A percentile compares a stretch with the other conserved stretches of the same genome.
Evolutionary conservation across 2,329 filamentous ascomycete species (phyloP).

Genomic region (Pyricularia pennisetigena): DNA sequence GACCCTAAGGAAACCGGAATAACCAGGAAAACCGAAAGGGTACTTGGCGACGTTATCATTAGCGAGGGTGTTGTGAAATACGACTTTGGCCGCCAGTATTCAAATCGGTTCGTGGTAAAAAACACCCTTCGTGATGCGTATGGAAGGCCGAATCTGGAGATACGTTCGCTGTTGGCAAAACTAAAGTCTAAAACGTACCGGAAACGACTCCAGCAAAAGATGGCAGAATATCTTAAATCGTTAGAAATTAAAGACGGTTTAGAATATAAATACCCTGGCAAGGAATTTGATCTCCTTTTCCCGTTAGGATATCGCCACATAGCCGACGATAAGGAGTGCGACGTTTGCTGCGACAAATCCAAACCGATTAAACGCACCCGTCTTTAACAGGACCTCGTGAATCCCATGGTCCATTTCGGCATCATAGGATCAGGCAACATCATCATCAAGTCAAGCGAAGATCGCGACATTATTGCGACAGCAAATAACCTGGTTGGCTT

Average conservation of each 20-base stretch:
- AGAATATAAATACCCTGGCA: conserved; percentile 9
- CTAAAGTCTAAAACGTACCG: conserved; percentile 6
- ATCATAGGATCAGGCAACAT: conserved; percentile 21
- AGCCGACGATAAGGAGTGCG: conserved; percentile 1
- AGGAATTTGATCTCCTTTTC: conserved; percentile 10
- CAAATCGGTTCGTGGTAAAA: conserved; percentile 11
- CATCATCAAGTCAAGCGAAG: conserved; percentile 22
- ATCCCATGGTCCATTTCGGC: conserved; percentile 9
- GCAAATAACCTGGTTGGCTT: conserved; percentile 11
- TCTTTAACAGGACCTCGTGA: conserved; percentile 2
- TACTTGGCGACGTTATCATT: conserved; percentile 16
- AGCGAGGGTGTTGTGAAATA: conserved; percentile 13
- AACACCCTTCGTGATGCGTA: conserved; percentile 10
- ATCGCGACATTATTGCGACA: conserved; percentile 16
- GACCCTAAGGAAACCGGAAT: not conserved
- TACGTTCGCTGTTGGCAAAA: conserved; percentile 7
- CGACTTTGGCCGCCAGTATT: conserved; percentile 13
- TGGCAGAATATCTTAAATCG: not conserved
- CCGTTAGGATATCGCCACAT: conserved; percentile 9
- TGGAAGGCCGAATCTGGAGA: conserved; percentile 8
- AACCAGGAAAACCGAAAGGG: conserved; percentile 5
- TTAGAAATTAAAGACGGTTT: not conserved
- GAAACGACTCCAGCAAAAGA: conserved; percentile 6
- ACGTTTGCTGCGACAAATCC: conserved; percentile 8
- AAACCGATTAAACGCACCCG: conserved; percentile 6